Conservation (phyloP, 2,329 filamentous ascomycete genomes). For the Xylaria sp. region DNA sequence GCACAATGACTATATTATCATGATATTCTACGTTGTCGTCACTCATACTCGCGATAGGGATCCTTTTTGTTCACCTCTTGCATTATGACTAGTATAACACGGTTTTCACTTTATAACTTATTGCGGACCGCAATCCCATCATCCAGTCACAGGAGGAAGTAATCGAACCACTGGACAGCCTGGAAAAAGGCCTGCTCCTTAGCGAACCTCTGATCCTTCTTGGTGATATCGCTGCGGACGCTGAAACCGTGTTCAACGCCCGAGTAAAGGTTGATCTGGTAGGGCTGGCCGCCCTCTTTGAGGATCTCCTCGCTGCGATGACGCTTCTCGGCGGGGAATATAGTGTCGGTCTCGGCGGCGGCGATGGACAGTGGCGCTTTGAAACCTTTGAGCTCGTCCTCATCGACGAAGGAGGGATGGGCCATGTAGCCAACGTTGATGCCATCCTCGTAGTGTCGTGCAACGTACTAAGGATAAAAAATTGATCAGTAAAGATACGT, state of each 20-base stretch:
- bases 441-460: constrained; percentile 71
- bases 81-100: not conserved
- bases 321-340: constrained; percentile 73
- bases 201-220: constrained; percentile 70
- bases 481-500: constrained; percentile 8
- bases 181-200: constrained; percentile 86
- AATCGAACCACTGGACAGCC: constrained; percentile 80
- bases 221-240: constrained; percentile 71
- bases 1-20: constrained; percentile 9
- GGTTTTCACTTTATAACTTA: constrained; percentile 30
- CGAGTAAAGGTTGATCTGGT: constrained; percentile 82
- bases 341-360: constrained; percentile 70
- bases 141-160: constrained; percentile 43
- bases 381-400: constrained; percentile 73
- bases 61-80: not conserved
- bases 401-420: constrained; percentile 79
- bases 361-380: constrained; percentile 75
- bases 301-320: constrained; percentile 74
- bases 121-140: not conserved
- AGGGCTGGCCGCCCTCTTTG: constrained; percentile 66
- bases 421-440: constrained; percentile 78
- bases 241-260: constrained; percentile 80
- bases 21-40: constrained; percentile 1
- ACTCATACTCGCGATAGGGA: not conserved
- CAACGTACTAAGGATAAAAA: constrained; percentile 66